These are phyloP conservation scores for Rhodosporidiobolus sp. DNA, from an alignment of 768 basidiomycete species.

Conservation along the genomic window DNA sequence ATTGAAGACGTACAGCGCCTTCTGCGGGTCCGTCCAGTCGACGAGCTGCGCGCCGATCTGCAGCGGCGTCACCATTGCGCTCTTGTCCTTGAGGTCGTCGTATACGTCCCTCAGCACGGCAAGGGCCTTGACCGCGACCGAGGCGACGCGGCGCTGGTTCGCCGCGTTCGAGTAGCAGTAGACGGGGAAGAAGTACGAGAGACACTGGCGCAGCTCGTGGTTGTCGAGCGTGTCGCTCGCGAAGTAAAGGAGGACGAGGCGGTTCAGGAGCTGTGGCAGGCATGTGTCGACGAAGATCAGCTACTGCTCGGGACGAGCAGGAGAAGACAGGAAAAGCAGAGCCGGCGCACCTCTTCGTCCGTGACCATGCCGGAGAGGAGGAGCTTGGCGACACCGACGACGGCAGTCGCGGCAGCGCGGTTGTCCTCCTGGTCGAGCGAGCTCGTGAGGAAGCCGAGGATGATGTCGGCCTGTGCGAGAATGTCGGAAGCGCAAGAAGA, in stretches of 20 bases:
- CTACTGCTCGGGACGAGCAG: neutral
- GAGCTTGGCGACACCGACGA: slow-evolving; percentile 80
- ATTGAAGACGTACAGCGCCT: slow-evolving; percentile 48
- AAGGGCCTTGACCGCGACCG: slow-evolving; percentile 49
- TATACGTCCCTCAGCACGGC: slow-evolving; percentile 48
- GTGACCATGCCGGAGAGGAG: slow-evolving; percentile 71
- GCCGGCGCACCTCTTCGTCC: slow-evolving; percentile 61
- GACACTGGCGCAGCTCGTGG: slow-evolving; percentile 76
- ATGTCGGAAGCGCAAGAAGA: too few relatives aligned
- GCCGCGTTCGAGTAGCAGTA: slow-evolving; percentile 74
- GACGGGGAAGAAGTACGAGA: slow-evolving; percentile 79
- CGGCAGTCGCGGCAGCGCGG: slow-evolving; percentile 67
- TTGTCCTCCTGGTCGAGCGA: slow-evolving; percentile 60
- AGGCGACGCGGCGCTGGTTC: slow-evolving; percentile 71
- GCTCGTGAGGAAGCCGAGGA: slow-evolving; percentile 65
- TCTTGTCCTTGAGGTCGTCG: slow-evolving; percentile 49
- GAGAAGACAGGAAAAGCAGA: neutral
- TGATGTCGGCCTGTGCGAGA: slow-evolving; percentile 50
- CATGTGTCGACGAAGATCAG: neutral
- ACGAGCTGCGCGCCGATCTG: slow-evolving; percentile 52
- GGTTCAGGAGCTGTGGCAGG: slow-evolving; percentile 53
- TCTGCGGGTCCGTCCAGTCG: slow-evolving; percentile 54
- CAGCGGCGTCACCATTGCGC: slow-evolving; percentile 47
- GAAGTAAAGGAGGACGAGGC: slow-evolving; percentile 63
- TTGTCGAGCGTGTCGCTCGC: slow-evolving; percentile 77